Base-by-base conservation (phyloP, 352 stramenopile genomes). In the Pilasporangium apinafurcum region DNA sequence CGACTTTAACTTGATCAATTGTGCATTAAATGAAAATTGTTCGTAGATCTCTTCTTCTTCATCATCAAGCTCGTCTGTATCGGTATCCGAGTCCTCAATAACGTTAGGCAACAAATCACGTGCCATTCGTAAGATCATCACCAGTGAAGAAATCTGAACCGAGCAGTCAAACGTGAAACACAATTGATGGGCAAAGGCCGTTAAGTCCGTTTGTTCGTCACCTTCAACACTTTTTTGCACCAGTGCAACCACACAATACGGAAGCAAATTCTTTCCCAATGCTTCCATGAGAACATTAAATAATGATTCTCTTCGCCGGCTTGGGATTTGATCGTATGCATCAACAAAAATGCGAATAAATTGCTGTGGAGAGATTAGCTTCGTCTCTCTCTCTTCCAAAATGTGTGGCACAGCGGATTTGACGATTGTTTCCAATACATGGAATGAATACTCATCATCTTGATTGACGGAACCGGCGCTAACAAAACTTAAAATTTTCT, bases 361-460 rank as follows among this genome's bases (percentile, higher is more conserved):
- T 37, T 84, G 68, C 59, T 90, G 75, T 14, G 64, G 56, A 8
- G 77, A 77, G 36, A 94, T 79, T 12, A 48, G 34, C 22, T 44
- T 26, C 9, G 59, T 41, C 2, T 50, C 48, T 14, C 56, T 53
- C 0, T 39, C 33, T 4, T 51, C 48, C 6, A 84, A 31, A n/a
- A 94, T 81, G 53, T 94, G 77, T 1, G 79, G 80, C 33, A 91
- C 80, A 10, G 88, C 78, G 5, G 76, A 59, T 53, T 82, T 76
- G 37, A 92, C 70, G 29, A 94, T 92, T 6, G 79, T 88, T 42
- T 92, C 75, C n/a, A 94, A 59, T 27, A 94, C 80, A 32, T 91
- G 69, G 51, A 91, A 92, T 38, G 83, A 90, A 60, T 94, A 91
- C 29, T 86, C 83, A 38, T 94, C 83, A 12, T 91, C 69, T 24